Evolutionary conservation across 257 asterid species (phyloP).

Genomic region (Primulina eburnea): DNA sequence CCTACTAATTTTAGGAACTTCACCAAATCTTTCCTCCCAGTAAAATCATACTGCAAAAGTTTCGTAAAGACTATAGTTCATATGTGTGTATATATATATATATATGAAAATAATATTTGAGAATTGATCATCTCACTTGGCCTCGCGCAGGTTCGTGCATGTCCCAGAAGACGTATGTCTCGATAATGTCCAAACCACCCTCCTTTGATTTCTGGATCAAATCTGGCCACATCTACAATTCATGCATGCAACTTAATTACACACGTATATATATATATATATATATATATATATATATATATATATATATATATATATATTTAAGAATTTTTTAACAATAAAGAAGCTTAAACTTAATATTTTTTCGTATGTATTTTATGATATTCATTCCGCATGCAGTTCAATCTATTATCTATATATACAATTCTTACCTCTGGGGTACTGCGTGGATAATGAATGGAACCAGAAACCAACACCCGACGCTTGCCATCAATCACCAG

Average conservation of each 20-base stretch:
- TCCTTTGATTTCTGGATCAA: background rate
- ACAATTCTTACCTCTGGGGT: conserved; percentile 32
- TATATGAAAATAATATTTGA: no score
- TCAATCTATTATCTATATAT: background rate
- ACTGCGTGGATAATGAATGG: conserved; percentile 43
- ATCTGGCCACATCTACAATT: background rate
- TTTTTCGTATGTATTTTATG: no score
- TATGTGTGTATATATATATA: no score
- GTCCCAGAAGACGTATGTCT: background rate
- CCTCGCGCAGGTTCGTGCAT: background rate
- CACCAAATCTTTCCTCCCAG: conserved; percentile 67
- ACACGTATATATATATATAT: background rate
- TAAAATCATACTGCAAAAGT: conserved; percentile 49
- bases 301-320: no score
- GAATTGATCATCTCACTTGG: background rate
- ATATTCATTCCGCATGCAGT: no score
- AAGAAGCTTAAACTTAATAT: no score
- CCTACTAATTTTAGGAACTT: conserved; percentile 57
- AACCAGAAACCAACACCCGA: conserved; percentile 32
- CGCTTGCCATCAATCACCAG: conserved; percentile 35
- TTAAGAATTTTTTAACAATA: no score
- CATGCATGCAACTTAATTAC: background rate
- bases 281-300: no score
- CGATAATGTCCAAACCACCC: background rate
- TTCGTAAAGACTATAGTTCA: no score